Percentiles rank a stretch among this genome's conserved stretches.
These are phyloP conservation scores for Trypanosoma boissoni DNA, from an alignment of 208 protist species.

Conservation along the genomic window DNA sequence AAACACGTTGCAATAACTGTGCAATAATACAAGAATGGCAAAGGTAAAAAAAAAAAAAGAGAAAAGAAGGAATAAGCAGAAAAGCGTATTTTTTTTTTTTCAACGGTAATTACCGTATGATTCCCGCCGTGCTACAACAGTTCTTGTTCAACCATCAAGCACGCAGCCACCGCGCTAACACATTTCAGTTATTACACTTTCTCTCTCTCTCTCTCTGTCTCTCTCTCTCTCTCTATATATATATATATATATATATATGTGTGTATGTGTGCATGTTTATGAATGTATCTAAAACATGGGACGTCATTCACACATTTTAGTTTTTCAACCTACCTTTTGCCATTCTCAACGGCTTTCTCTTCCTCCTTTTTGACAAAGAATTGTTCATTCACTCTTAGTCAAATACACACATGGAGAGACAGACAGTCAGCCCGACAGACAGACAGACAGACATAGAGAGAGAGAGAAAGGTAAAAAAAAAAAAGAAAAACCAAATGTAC, in stretches of 20 bases:
- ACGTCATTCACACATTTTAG: background rate
- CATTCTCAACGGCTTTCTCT: background rate
- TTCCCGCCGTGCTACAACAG: too few species aligned
- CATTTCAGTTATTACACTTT: background rate
- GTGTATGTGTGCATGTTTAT: background rate
- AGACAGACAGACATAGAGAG: too few species aligned
- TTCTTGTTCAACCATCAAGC: too few species aligned
- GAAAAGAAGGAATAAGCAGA: background rate
- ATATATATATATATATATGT: background rate
- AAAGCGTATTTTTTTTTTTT: background rate
- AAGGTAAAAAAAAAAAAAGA: conserved; percentile 3
- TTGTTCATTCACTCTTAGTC: background rate
- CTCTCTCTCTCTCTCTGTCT: background rate
- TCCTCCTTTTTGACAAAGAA: background rate
- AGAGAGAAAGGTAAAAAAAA: too few species aligned
- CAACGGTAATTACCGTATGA: too few species aligned
- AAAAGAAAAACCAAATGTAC: background rate
- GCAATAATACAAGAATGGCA: background rate
- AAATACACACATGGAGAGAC: background rate
- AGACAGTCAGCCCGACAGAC: background rate
- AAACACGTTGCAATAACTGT: background rate
- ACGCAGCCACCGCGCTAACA: background rate
- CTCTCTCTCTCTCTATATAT: background rate
- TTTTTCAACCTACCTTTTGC: background rate
- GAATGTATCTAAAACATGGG: background rate